A percentile compares a stretch with the other conserved stretches of the same genome.
Evolutionary conservation across 225 moss, liverwort and hornwort genomes (phyloP).

Genomic region (Pseudisothecium myosuroides): DNA sequence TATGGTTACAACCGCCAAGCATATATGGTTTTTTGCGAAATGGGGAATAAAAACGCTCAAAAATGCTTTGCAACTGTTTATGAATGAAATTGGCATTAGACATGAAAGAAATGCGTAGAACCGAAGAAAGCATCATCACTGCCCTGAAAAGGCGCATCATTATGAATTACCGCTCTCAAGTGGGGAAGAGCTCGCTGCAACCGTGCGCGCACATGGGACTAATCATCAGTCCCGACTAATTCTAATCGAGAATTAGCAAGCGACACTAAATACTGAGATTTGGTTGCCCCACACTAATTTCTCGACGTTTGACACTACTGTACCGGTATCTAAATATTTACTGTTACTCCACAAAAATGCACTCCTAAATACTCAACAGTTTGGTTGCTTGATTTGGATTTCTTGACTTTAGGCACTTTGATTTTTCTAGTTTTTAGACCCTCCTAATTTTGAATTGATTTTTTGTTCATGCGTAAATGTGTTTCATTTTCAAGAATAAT

Average conservation of each 20-base stretch:
- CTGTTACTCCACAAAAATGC: no score
- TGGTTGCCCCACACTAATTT: not conserved
- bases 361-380: no score
- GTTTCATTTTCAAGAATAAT: no score
- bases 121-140: not conserved
- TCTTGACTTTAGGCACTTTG: no score
- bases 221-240: not conserved
- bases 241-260: not conserved
- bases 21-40: no score
- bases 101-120: not conserved
- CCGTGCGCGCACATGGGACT: not conserved
- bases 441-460: no score
- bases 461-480: no score
- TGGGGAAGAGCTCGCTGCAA: no score
- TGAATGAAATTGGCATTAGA: not conserved
- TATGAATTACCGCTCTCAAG: no score
- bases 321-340: not conserved
- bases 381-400: no score
- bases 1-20: not conserved
- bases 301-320: not conserved
- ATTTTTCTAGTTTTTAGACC: no score
- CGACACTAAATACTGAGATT: not conserved
- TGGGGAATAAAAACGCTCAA: fast-evolving
- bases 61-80: not conserved
- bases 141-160: not conserved